Conservation (phyloP, 139 green algal species). For the Medakamo hakoo region DNA sequence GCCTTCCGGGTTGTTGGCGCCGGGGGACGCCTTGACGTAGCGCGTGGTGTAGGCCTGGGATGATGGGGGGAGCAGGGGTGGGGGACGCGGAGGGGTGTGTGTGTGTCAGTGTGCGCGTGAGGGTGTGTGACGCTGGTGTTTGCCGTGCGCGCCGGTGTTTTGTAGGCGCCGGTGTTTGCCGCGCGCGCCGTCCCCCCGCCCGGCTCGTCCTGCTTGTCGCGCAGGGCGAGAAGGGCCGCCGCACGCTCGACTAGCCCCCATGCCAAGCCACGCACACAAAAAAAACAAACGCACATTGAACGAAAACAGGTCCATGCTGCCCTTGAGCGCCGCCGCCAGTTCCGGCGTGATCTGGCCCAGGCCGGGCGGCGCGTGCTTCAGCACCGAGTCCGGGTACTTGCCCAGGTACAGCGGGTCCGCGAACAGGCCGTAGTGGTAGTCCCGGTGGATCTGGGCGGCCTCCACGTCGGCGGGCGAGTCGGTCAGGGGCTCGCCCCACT, state of each 20-base stretch:
- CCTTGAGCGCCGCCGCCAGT: background rate
- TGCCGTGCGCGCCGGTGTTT: too few relatives aligned
- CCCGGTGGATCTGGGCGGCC: conserved; percentile 11
- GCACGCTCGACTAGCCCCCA: too few relatives aligned
- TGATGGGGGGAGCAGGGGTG: too few relatives aligned
- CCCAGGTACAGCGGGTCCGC: conserved; percentile 31
- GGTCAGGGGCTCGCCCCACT: conserved; percentile 15
- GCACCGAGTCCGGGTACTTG: conserved; percentile 8
- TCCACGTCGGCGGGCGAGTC: conserved; percentile 3
- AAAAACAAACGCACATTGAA: too few relatives aligned
- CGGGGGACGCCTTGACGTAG: background rate
- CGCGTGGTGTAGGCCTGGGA: background rate
- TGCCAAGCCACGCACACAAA: too few relatives aligned
- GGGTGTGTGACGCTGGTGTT: too few relatives aligned
- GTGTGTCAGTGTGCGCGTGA: too few relatives aligned
- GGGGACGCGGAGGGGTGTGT: too few relatives aligned
- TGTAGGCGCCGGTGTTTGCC: too few relatives aligned
- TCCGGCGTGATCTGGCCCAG: background rate
- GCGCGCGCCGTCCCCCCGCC: too few relatives aligned
- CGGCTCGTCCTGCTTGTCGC: too few relatives aligned
- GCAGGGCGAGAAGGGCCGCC: too few relatives aligned
- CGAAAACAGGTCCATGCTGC: background rate
- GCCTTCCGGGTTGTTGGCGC: background rate
- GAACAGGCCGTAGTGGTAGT: conserved; percentile 22
- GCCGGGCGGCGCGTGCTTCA: background rate